Evolutionary conservation across 1,284 basidiomycete species (phyloP).

Genomic region (Schizophyllum amplum): DNA sequence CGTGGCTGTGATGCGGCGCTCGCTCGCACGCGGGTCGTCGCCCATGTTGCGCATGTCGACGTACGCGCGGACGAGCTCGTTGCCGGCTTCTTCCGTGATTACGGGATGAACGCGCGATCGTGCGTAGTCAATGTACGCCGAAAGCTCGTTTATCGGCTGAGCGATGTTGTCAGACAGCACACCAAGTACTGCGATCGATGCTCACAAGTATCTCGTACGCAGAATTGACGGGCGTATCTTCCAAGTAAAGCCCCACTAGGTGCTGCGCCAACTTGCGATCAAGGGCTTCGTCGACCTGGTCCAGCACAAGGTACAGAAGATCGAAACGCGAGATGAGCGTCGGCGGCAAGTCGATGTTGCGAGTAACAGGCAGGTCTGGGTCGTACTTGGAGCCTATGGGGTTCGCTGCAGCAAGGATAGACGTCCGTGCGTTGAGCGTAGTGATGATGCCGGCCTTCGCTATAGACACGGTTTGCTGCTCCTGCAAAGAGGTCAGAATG

Average conservation of each 20-base stretch:
- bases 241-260: constrained; percentile 88
- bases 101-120: constrained; percentile 83
- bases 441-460: constrained; percentile 99
- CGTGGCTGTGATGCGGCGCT: constrained; percentile 96
- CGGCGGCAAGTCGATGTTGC: constrained; percentile 90
- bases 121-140: constrained; percentile 93
- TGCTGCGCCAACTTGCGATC: constrained; percentile 92
- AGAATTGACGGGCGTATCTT: constrained; percentile 73
- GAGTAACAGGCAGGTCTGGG: constrained; percentile 77
- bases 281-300: constrained; percentile 85
- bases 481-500: constrained; percentile 36
- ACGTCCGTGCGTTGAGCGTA: constrained; percentile 94
- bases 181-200: too few relatives aligned
- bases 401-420: constrained; percentile 95
- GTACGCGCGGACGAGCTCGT: constrained; percentile 84
- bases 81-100: constrained; percentile 82
- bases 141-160: constrained; percentile 83
- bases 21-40: constrained; percentile 77
- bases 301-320: constrained; percentile 93
- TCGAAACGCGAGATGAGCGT: constrained; percentile 98
- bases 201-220: constrained; percentile 74
- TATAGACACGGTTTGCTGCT: constrained; percentile 99
- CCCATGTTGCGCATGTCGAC: constrained; percentile 93
- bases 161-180: background rate
- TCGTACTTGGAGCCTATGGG: constrained; percentile 97